These are phyloP conservation scores for Ceratocystis variospora DNA, from an alignment of 2,329 filamentous ascomycete species.

Conservation along the genomic window DNA sequence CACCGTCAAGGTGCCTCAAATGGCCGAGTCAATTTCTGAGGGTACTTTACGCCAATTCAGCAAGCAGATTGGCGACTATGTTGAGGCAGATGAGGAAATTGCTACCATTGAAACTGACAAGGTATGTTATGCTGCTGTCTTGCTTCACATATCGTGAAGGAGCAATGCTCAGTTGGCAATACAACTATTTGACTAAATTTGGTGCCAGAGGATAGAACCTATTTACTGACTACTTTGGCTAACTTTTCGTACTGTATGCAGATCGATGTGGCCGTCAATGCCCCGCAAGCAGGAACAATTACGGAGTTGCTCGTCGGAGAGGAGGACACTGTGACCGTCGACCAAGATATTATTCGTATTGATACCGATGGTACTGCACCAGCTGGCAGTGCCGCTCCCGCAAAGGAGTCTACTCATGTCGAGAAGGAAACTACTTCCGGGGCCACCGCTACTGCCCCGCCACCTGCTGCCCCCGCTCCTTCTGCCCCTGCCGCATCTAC, in stretches of 20 bases:
- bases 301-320: conserved; percentile 85
- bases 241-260: conserved; percentile 26
- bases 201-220: background rate
- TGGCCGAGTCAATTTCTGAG: conserved; percentile 98
- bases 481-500: conserved; percentile 13
- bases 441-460: conserved; percentile 1
- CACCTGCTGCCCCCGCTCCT: conserved; percentile 22
- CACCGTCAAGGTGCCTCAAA: conserved; percentile 84
- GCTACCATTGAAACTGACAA: conserved; percentile 99
- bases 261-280: conserved; percentile 96
- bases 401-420: background rate
- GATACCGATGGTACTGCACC: conserved; percentile 47
- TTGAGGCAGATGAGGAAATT: conserved; percentile 93
- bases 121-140: conserved; percentile 34
- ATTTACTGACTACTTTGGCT: background rate
- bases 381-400: conserved; percentile 2
- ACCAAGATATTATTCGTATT: conserved; percentile 76
- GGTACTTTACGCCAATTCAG: conserved; percentile 92
- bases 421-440: conserved; percentile 9
- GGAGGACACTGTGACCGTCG: conserved; percentile 89
- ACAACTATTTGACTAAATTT: no score
- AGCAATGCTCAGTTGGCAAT: no score
- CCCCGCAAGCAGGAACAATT: conserved; percentile 77
- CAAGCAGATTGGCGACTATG: conserved; percentile 83
- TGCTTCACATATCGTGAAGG: background rate